Evolutionary conservation across 2,329 filamentous ascomycete species (phyloP), one percentile per base, ranked within the genome.

Genomic region (Fusarium xyrophilum): DNA sequence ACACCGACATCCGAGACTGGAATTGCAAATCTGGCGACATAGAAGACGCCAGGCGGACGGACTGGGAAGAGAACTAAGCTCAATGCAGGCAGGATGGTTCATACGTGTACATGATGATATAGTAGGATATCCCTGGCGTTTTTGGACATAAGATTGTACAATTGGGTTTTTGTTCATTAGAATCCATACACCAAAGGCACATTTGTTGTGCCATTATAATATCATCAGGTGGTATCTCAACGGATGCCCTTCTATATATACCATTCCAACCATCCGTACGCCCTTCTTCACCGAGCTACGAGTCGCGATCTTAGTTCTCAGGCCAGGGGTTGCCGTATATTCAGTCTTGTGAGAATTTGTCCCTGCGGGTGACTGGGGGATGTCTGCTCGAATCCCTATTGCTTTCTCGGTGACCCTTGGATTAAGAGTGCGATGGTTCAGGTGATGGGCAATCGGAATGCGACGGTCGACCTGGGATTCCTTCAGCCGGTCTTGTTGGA

Each of bases 1-100:
- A 76, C 74, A 23, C 76, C 77, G 11, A 79, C 81, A 36, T 76
- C 78, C 57, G 79, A 81, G 52, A 80, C 79, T 33, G 79, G 77
- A 15, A 79, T 80, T 46, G 77, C 69, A 10, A 74, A 76, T 19
- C 66, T 80, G 53, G 69, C 76, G 9, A 67, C 78, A 46, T 73
- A 69, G 53, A 48, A 28, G 68, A 62, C 44, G 61, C 65, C 28
- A 56, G 36, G 9, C 32, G 44, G 46, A 60, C 43, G 50, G 44
- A 42, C 73, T 65, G 78, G 81, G 50, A 78, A 71, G 40, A 60
- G 38, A 51, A 78, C 70, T 39, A 57, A 40, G 50, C n/a, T 48
- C 52, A 25, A 39, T 62, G 28, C 48, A 46, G 51, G 50, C n/a
- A 27, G 30, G 38, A 46, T 52, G 55, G 51, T 35, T 65, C 36